A percentile compares a stretch with the other conserved stretches of the same genome.
Conservation (phyloP, 169 alveolate species). For the Eimeria tenella region DNA sequence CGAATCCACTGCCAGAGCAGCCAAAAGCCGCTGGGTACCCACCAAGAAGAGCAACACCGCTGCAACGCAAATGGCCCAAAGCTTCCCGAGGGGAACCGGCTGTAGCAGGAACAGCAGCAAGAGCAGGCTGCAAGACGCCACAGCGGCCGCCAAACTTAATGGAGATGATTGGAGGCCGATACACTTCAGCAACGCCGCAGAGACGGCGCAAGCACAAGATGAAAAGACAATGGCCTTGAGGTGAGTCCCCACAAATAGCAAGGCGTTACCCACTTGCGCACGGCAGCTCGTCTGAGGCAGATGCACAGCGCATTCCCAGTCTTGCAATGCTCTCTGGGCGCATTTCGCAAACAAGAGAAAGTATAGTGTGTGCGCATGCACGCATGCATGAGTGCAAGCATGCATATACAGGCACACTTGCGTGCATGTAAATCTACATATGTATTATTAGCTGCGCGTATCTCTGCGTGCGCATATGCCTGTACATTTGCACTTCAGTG, state of each 20-base stretch:
- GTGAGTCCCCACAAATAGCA: conserved; percentile 33
- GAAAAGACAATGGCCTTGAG: conserved; percentile 19
- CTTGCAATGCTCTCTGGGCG: no score
- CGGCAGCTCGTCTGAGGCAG: conserved; percentile 31
- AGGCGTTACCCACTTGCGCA: conserved; percentile 59
- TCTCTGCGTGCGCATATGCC: no score
- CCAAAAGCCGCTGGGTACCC: conserved; percentile 36
- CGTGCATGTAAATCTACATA: background rate
- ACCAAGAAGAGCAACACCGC: conserved; percentile 26
- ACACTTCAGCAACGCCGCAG: conserved; percentile 48
- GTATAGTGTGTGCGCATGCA: background rate
- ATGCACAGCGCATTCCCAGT: background rate
- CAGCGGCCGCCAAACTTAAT: background rate
- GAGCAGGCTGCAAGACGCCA: conserved; percentile 29
- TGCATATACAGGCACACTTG: no score
- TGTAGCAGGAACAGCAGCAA: conserved; percentile 39
- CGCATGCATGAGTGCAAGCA: background rate
- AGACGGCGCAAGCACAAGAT: conserved; percentile 25
- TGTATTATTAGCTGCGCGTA: no score
- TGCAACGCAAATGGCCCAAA: conserved; percentile 61
- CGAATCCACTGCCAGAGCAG: conserved; percentile 44
- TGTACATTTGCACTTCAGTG: no score
- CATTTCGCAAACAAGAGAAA: no score
- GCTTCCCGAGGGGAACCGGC: conserved; percentile 41
- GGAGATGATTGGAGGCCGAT: conserved; percentile 43